A percentile compares a stretch with the other conserved stretches of the same genome.
phyloP scores from a whole-genome alignment of 305 asterid genomes.

The Fraxinus albicans region DNA sequence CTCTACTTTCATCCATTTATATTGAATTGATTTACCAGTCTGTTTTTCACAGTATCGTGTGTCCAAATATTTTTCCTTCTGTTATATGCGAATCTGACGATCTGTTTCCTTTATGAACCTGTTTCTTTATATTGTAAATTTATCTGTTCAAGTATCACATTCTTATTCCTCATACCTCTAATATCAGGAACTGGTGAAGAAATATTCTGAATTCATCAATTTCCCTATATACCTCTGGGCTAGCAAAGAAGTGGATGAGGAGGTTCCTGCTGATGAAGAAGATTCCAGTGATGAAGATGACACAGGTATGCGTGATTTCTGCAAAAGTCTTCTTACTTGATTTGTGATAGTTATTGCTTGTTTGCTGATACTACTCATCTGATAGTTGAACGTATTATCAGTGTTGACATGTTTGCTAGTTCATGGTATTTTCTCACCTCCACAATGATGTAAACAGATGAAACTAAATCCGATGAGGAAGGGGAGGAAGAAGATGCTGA shows the following conservation, averaged over 20 bases:
- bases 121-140: neutral
- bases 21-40: neutral
- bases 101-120: neutral
- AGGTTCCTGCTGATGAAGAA: constrained; percentile 77
- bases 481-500: constrained; percentile 58
- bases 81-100: neutral
- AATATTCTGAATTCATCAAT: constrained; percentile 76
- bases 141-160: neutral
- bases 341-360: neutral
- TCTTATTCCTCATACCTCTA: constrained; percentile 14
- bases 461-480: constrained; percentile 54
- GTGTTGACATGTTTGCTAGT: neutral
- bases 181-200: constrained; percentile 71
- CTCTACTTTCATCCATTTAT: neutral
- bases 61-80: neutral
- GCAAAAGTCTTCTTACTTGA: constrained; percentile 5
- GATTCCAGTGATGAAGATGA: constrained; percentile 67
- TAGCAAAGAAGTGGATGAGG: constrained; percentile 76
- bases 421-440: constrained; percentile 14
- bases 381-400: neutral
- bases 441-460: constrained; percentile 44
- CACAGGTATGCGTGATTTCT: constrained; percentile 32
- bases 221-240: constrained; percentile 84
- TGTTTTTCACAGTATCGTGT: neutral
- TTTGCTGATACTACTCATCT: constrained; percentile 2